Evolutionary conservation across 1,284 basidiomycete species (phyloP).

Genomic region (Agaricales sp.): DNA sequence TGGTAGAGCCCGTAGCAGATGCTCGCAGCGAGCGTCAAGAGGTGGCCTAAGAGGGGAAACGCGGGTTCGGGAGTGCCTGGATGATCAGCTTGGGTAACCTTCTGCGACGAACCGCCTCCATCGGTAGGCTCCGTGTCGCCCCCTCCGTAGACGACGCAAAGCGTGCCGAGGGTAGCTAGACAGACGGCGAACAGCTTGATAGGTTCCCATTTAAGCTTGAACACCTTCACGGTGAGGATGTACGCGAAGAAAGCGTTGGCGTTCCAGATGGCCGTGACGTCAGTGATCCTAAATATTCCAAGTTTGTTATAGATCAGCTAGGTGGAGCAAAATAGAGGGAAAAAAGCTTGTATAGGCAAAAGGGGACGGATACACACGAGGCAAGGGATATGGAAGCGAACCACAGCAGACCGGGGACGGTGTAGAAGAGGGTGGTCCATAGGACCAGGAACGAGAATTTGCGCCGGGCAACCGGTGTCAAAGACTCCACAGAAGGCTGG

Average conservation of each 20-base stretch:
- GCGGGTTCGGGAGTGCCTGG: conserved; percentile 20
- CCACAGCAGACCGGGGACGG: conserved; percentile 54
- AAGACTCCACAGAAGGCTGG: conserved; percentile 29
- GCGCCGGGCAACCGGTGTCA: conserved; percentile 27
- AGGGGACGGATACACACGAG: conserved; percentile 42
- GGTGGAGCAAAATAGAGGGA: conserved; percentile 3
- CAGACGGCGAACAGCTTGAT: conserved; percentile 57
- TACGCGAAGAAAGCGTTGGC: conserved; percentile 81
- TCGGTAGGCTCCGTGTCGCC: conserved; percentile 13
- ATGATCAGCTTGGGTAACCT: conserved; percentile 9
- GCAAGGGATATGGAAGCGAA: conserved; percentile 60
- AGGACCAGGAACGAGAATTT: conserved; percentile 40
- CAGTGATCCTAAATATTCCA: conserved; percentile 30
- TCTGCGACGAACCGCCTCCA: conserved; percentile 12
- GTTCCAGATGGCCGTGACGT: conserved; percentile 71
- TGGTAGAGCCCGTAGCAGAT: conserved; percentile 44
- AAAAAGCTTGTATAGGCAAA: conserved; percentile 8
- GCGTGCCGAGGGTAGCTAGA: conserved; percentile 66
- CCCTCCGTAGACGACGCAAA: conserved; percentile 71
- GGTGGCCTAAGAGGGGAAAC: conserved; percentile 63
- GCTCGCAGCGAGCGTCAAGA: conserved; percentile 62
- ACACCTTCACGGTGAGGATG: conserved; percentile 54
- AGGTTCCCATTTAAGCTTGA: conserved; percentile 48
- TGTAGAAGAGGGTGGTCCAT: conserved; percentile 34
- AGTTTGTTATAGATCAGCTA: neutral